Conservation (phyloP, 768 basidiomycete species). For the Termitomyces sp. region DNA sequence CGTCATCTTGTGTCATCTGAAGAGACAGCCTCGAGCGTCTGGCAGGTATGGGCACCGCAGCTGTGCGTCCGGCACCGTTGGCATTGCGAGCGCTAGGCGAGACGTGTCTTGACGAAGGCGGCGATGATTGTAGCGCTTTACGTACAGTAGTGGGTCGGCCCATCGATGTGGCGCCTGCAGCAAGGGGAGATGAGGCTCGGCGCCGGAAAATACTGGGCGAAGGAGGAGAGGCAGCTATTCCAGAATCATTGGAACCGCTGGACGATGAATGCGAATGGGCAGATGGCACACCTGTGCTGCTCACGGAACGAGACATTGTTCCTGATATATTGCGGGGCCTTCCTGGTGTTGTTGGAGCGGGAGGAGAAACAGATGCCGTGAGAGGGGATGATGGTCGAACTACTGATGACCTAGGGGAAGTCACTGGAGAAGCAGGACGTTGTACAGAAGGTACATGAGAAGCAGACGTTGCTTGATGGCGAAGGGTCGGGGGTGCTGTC, state of each 20-base stretch:
- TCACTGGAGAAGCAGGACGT: constrained; percentile 39
- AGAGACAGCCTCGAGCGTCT: constrained; percentile 42
- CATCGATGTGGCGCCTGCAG: constrained; percentile 23
- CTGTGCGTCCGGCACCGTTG: constrained; percentile 17
- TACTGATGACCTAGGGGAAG: constrained; percentile 29
- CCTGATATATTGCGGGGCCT: constrained; percentile 25
- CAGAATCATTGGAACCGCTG: constrained; percentile 28
- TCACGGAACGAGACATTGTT: constrained; percentile 41
- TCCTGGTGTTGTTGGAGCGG: constrained; percentile 37
- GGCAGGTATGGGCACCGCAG: constrained; percentile 29
- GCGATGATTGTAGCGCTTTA: constrained; percentile 34
- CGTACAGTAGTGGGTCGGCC: constrained; percentile 30
- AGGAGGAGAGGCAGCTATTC: constrained; percentile 35
- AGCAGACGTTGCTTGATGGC: constrained; percentile 78
- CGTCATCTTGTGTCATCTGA: constrained; percentile 31
- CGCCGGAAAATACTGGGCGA: constrained; percentile 35
- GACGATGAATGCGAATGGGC: constrained; percentile 39
- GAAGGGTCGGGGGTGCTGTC: constrained; percentile 70
- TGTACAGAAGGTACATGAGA: constrained; percentile 50
- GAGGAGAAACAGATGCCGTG: constrained; percentile 42
- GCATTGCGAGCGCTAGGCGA: constrained; percentile 25
- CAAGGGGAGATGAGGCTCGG: constrained; percentile 49
- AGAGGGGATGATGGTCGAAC: constrained; percentile 45
- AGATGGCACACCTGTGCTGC: constrained; percentile 23
- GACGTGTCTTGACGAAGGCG: constrained; percentile 24